These are phyloP conservation scores for Lablab purpureus DNA, from an alignment of 306 rosid genomes.

Conservation along the genomic window DNA sequence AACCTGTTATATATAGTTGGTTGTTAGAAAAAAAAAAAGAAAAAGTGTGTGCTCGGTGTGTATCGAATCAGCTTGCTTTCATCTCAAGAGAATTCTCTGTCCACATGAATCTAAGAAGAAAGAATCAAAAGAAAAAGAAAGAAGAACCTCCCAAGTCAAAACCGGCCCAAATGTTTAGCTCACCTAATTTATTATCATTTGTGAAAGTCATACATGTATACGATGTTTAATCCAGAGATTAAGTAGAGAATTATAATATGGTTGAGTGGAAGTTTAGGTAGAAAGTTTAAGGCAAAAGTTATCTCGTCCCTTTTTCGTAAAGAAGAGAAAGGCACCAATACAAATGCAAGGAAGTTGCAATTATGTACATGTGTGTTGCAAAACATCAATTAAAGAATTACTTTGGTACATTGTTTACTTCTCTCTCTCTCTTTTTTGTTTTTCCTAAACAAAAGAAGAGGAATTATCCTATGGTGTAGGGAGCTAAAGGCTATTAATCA, in stretches of 20 bases:
- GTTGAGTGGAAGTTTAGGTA: slow-evolving; percentile 53
- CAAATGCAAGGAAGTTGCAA: slow-evolving; percentile 35
- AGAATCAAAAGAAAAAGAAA: slow-evolving; percentile 27
- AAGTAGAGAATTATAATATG: neutral
- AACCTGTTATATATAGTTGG: neutral
- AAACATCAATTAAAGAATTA: slow-evolving; percentile 24
- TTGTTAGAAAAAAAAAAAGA: neutral
- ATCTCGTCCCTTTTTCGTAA: slow-evolving; percentile 16
- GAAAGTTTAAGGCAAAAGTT: slow-evolving; percentile 40
- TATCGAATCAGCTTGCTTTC: slow-evolving; percentile 17
- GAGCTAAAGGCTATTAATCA: slow-evolving; percentile 41
- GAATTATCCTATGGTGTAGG: slow-evolving; percentile 35
- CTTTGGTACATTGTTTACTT: neutral
- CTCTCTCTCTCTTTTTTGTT: too few relatives aligned
- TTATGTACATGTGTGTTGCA: slow-evolving; percentile 24
- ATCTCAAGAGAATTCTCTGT: neutral
- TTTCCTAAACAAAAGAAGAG: neutral
- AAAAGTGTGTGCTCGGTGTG: neutral
- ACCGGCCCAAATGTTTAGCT: slow-evolving; percentile 23
- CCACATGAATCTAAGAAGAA: slow-evolving; percentile 19
- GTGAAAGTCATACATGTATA: neutral
- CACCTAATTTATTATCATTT: slow-evolving; percentile 25
- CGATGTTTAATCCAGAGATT: slow-evolving; percentile 26
- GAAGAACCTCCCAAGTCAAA: slow-evolving; percentile 19
- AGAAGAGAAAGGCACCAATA: slow-evolving; percentile 41